Evolutionary conservation across 1,139 yeast species (phyloP).

Genomic region (Debaryomycetaceae sp.): DNA sequence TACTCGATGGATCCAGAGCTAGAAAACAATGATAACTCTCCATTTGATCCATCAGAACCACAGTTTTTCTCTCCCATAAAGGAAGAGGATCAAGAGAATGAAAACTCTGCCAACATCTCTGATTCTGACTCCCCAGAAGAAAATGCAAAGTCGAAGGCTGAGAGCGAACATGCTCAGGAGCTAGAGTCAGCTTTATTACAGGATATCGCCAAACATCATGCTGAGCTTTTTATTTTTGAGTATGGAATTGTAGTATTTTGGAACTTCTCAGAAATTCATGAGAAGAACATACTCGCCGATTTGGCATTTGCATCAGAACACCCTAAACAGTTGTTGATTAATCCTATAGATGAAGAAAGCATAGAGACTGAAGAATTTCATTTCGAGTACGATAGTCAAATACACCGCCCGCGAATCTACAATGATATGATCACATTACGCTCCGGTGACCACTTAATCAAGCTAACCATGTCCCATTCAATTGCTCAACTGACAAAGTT

Average conservation of each 20-base stretch:
- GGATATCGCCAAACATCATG: constrained; percentile 67
- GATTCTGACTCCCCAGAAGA: constrained; percentile 6
- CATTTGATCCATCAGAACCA: constrained; percentile 49
- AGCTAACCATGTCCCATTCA: constrained; percentile 91
- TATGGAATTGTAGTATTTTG: constrained; percentile 97
- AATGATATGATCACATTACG: constrained; percentile 91
- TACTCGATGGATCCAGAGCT: constrained; percentile 49
- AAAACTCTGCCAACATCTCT: constrained; percentile 11
- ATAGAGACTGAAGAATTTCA: constrained; percentile 94
- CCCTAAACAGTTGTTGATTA: constrained; percentile 50
- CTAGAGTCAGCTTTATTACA: constrained; percentile 8
- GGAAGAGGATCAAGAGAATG: constrained; percentile 15
- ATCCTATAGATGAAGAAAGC: constrained; percentile 83
- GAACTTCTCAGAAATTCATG: constrained; percentile 92
- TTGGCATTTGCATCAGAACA: constrained; percentile 68
- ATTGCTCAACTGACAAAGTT: constrained; percentile 94
- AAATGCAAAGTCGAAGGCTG: background rate
- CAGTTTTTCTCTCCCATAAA: constrained; percentile 47
- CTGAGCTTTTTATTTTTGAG: constrained; percentile 84
- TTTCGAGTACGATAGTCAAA: constrained; percentile 80
- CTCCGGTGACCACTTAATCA: constrained; percentile 88
- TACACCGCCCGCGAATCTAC: constrained; percentile 83
- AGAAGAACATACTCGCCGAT: constrained; percentile 89
- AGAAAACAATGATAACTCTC: constrained; percentile 33
- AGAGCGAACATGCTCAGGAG: background rate